Evolutionary conservation across 2,329 filamentous ascomycete genomes (phyloP), one percentile per base, ranked within the genome.

Genomic region (Fusarium chlamydosporum): DNA sequence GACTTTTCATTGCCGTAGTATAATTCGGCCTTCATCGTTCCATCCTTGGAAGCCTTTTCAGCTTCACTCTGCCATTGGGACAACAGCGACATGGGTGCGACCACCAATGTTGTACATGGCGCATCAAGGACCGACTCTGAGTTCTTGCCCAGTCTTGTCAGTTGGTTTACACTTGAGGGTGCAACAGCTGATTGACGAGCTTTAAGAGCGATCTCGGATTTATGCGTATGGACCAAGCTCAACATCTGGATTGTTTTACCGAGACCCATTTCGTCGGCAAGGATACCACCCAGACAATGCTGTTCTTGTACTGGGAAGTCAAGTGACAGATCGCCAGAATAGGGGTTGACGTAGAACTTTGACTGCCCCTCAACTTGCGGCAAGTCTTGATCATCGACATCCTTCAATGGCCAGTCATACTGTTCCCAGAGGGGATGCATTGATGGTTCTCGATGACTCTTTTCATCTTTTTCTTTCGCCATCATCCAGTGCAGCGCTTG

Each of bases 201-300:
- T 26, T 78, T 75, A 15, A 78, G 74, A 6, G 83, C 81, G 15
- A 83, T 76, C 23, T 90, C 84, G 5, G 89, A 90, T 65, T 87
- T 89, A 76, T 98, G 92, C 0, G 92, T 88, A 77, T 99, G 96
- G 7, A 99, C 87, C 50, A 99, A 82, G 79, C 93, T 96, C 65
- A 99, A 88, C 94, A 99, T 98, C 76, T 99, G 95, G 54, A 99
- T 98, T 0, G 96, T 99, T 82, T 99, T 99, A 34, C 96, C 96
- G 3, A 99, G 84, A 46, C 96, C 96, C 96, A 99, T 99, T 79
- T 98, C 92, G 74, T 99, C 96, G 10, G 96, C 96, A 41, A 99
- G 82, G 59, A 99, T 92, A 7, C 96, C 96, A 43, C 96, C 96
- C 0, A 97, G 83, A 71, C 96, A 99, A 76, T 96, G 93, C 76